Evolutionary conservation across 331 rosid genomes (phyloP).

Genomic region (Pyrus hybrid): DNA sequence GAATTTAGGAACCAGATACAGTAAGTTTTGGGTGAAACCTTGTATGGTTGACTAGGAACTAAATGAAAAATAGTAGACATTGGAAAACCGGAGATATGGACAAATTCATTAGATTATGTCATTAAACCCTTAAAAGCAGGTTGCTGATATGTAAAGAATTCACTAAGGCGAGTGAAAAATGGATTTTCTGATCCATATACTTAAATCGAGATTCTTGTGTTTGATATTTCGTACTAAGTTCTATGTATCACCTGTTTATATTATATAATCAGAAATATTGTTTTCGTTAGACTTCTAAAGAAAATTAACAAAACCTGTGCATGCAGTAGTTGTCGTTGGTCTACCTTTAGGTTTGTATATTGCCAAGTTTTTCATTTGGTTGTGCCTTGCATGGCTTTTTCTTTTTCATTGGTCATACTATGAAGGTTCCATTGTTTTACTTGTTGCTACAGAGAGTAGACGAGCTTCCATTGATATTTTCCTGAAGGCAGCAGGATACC

Average conservation of each 20-base stretch:
- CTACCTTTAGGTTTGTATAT: not conserved
- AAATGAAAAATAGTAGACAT: not conserved
- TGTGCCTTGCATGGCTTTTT: not conserved
- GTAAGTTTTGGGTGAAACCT: not conserved
- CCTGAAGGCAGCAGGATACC: constrained; percentile 87
- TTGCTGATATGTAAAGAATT: not conserved
- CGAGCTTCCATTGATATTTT: constrained; percentile 78
- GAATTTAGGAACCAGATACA: not conserved
- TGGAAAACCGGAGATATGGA: not conserved
- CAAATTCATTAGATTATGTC: not conserved
- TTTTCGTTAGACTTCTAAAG: not conserved
- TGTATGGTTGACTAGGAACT: not conserved
- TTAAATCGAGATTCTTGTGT: not conserved
- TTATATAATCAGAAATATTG: not conserved
- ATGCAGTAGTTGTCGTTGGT: not conserved
- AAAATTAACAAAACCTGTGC: not conserved
- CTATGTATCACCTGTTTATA: not conserved
- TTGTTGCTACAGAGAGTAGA: constrained; percentile 61
- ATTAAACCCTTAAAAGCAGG: not conserved
- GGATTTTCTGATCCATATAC: not conserved
- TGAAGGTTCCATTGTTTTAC: constrained; percentile 14
- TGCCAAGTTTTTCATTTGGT: not conserved
- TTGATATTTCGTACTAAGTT: not conserved
- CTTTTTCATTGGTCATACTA: not conserved
- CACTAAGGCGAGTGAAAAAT: not conserved